Conservation (phyloP, 2,329 filamentous ascomycete genomes). For the Neopestalotiopsis sp. region DNA sequence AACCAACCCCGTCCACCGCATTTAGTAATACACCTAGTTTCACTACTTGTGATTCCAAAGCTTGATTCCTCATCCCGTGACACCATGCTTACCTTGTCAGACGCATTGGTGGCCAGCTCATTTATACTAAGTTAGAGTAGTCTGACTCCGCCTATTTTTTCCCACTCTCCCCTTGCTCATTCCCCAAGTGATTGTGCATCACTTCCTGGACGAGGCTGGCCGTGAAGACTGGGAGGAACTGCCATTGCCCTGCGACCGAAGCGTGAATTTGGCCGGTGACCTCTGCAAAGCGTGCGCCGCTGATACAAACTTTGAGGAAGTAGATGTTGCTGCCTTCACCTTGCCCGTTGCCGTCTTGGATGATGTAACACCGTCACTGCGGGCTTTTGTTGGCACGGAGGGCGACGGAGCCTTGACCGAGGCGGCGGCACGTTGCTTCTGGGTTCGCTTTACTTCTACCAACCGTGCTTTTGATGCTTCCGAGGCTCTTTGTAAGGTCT, state of each 20-base stretch:
- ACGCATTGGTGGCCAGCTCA: no score
- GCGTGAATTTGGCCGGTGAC: not conserved
- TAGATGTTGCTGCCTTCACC: not conserved
- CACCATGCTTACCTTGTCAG: no score
- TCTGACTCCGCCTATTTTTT: not conserved
- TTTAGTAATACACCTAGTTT: no score
- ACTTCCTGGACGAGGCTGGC: not conserved
- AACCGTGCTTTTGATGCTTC: conserved; percentile 26
- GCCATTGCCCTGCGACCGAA: not conserved
- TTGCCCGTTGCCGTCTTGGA: not conserved
- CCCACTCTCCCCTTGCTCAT: not conserved
- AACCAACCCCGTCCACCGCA: no score
- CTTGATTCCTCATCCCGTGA: no score
- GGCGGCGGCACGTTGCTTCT: not conserved
- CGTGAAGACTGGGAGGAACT: not conserved
- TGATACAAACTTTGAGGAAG: not conserved
- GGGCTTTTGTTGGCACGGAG: not conserved
- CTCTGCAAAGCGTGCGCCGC: not conserved
- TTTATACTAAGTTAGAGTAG: no score
- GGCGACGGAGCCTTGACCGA: not conserved
- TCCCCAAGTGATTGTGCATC: not conserved
- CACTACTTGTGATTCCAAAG: no score
- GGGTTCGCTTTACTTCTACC: conserved; percentile 16
- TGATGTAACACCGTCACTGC: not conserved
- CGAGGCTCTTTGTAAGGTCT: conserved; percentile 27